Conservation (phyloP, 75 land plant species). For the Chamaecyparis obtusa region DNA sequence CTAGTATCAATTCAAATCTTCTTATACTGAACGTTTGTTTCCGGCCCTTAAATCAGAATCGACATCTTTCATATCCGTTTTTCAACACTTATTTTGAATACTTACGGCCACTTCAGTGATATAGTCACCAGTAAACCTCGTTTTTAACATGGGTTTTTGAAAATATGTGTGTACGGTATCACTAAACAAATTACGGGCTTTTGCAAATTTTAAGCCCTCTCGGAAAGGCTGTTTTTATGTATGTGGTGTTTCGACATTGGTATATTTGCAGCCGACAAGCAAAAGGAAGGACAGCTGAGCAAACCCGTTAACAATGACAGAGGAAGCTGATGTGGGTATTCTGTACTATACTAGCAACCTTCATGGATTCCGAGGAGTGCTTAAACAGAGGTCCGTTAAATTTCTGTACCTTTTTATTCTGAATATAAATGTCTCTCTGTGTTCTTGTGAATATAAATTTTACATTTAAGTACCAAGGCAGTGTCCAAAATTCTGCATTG, state of each 20-base stretch:
- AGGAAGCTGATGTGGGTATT: constrained; percentile 71
- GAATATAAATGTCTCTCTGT: neutral
- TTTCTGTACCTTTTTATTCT: neutral
- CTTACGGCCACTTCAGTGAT: no score
- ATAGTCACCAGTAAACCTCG: neutral
- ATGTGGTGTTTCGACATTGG: neutral
- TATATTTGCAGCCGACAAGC: neutral
- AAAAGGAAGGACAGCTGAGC: neutral
- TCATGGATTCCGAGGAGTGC: constrained; percentile 80
- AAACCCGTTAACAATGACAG: neutral
- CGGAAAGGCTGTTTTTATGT: neutral
- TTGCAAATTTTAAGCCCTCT: neutral
- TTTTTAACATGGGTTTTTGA: neutral
- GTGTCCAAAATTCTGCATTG: neutral
- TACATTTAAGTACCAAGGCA: neutral
- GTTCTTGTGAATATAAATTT: neutral
- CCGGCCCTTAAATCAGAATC: no score
- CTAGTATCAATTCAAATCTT: no score
- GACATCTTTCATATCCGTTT: no score
- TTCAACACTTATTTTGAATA: no score
- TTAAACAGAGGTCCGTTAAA: constrained; percentile 68
- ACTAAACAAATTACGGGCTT: neutral
- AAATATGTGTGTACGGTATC: neutral
- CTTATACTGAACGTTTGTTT: no score
- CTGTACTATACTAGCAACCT: constrained; percentile 49